Evolutionary conservation across 2,329 filamentous ascomycete species (phyloP), one percentile per base, ranked within the genome.

Genomic region (Claviceps quebecensis): DNA sequence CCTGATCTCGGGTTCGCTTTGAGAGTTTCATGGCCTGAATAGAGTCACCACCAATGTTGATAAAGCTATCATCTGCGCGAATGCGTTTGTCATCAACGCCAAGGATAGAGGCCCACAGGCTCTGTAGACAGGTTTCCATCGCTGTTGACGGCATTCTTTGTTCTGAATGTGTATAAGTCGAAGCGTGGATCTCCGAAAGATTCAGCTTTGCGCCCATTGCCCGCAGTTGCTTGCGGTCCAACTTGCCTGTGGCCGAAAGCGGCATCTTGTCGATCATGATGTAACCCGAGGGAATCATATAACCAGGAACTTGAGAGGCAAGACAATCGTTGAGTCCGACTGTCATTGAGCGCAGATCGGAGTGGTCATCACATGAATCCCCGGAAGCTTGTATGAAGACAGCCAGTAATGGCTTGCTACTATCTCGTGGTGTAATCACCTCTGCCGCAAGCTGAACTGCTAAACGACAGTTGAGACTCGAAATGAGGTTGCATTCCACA

Each of bases 41-140:
- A 6, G 51, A 55, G 26, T 56, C 55, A 19, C 55, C 55, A 1
- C 55, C 55, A n/a, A 55, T 45, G 4, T 45, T 13, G 17, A 56
- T 40, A 23, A 55, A 56, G 49, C 45, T 53, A 36, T 55, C 51
- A 41, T 56, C 53, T 14, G 50, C 47, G 4, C 39, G 38, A 4
- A 55, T 47, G 5, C n/a, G 40, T 11, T 29, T 26, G 7, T 19
- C 13, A 9, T 47, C n/a, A 5, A 55, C 17, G 22, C 39, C 37
- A 4, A 52, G 47, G 13, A 50, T 45, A 16, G 48, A 22, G 2
- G 48, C 46, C 55, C 47, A 52, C 2, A 53, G 23, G 36, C 14
- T n/a, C 37, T 57, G 59, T 49, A 57, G 57, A 47, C 34, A 39
- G 29, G 41, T 47, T 37, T 58, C 62, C 17, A 48, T 51, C 4